These are phyloP conservation scores for Truncatella angustata DNA, from an alignment of 2,329 filamentous ascomycete genomes.

Conservation along the genomic window DNA sequence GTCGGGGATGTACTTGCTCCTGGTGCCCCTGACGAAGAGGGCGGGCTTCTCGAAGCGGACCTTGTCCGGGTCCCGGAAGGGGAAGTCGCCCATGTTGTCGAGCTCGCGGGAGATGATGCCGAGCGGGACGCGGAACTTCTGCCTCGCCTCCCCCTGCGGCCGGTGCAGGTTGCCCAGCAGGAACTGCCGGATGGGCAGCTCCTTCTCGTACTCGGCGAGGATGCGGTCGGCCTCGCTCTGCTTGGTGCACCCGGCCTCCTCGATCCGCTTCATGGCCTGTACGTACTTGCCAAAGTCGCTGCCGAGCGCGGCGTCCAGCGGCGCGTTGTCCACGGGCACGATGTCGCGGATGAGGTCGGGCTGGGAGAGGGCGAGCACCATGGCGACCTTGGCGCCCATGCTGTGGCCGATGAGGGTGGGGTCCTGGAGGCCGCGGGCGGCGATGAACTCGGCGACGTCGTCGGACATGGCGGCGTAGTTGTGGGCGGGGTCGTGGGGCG, in stretches of 20 bases:
- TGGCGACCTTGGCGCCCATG: conserved; percentile 94
- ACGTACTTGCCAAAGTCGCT: conserved; percentile 79
- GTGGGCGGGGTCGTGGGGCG: conserved; percentile 72
- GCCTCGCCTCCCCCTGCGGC: conserved; percentile 44
- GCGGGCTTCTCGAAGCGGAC: conserved; percentile 72
- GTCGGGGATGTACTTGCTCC: conserved; percentile 77
- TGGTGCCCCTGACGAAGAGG: conserved; percentile 76
- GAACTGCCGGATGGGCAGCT: conserved; percentile 81
- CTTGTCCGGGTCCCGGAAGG: conserved; percentile 71
- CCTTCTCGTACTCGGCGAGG: conserved; percentile 70
- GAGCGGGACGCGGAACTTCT: conserved; percentile 79
- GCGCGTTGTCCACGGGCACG: conserved; percentile 88
- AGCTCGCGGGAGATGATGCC: conserved; percentile 66
- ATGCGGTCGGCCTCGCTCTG: conserved; percentile 80
- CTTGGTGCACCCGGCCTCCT: conserved; percentile 63
- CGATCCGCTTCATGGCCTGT: conserved; percentile 79
- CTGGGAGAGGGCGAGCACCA: conserved; percentile 75
- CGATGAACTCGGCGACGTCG: conserved; percentile 78
- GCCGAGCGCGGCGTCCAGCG: conserved; percentile 73
- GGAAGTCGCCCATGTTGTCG: conserved; percentile 82
- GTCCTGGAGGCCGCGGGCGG: conserved; percentile 65
- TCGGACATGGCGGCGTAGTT: conserved; percentile 80
- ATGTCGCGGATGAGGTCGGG: conserved; percentile 68
- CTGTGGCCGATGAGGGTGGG: conserved; percentile 87
- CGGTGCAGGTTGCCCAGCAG: conserved; percentile 81